Evolutionary conservation across 352 stramenopile genomes (phyloP).

Genomic region (Phytophthora syringae): DNA sequence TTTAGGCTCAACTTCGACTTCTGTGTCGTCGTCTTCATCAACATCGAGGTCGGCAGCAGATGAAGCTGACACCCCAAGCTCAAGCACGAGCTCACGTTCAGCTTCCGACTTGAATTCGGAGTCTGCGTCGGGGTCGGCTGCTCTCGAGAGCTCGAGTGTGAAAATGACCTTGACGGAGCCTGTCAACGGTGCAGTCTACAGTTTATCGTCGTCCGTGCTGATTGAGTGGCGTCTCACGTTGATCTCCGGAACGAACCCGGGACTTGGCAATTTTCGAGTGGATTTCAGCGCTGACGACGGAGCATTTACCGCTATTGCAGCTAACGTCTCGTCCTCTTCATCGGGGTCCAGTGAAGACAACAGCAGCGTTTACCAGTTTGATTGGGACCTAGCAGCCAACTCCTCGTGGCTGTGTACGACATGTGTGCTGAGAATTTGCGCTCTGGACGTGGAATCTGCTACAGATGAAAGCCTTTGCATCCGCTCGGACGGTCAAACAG

Average conservation of each 20-base stretch:
- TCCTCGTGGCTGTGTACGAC: slow-evolving; percentile 45
- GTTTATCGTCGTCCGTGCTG: slow-evolving; percentile 43
- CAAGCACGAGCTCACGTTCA: slow-evolving; percentile 14
- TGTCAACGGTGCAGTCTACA: slow-evolving; percentile 50
- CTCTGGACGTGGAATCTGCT: slow-evolving; percentile 20
- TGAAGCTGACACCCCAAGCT: slow-evolving; percentile 4
- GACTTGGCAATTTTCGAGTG: slow-evolving; percentile 39
- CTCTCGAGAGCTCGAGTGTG: slow-evolving; percentile 26
- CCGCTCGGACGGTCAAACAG: slow-evolving; percentile 46
- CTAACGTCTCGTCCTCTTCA: slow-evolving; percentile 14
- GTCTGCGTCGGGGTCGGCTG: slow-evolving; percentile 12
- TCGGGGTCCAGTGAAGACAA: slow-evolving; percentile 7
- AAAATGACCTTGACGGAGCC: slow-evolving; percentile 50
- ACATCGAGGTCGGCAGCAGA: background rate
- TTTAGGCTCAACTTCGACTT: background rate
- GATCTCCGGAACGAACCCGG: slow-evolving; percentile 28
- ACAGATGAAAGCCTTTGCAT: slow-evolving; percentile 46
- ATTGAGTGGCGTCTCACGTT: slow-evolving; percentile 51
- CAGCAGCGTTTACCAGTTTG: slow-evolving; percentile 39
- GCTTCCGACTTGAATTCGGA: slow-evolving; percentile 17
- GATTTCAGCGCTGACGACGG: slow-evolving; percentile 58
- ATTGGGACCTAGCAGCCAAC: slow-evolving; percentile 55
- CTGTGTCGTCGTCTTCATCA: background rate
- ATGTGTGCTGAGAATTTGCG: slow-evolving; percentile 59
- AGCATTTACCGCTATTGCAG: slow-evolving; percentile 40